These are phyloP conservation scores for Fennellomyces sp. DNA, from an alignment of 371 early-diverging fungal genomes.

Conservation along the genomic window DNA sequence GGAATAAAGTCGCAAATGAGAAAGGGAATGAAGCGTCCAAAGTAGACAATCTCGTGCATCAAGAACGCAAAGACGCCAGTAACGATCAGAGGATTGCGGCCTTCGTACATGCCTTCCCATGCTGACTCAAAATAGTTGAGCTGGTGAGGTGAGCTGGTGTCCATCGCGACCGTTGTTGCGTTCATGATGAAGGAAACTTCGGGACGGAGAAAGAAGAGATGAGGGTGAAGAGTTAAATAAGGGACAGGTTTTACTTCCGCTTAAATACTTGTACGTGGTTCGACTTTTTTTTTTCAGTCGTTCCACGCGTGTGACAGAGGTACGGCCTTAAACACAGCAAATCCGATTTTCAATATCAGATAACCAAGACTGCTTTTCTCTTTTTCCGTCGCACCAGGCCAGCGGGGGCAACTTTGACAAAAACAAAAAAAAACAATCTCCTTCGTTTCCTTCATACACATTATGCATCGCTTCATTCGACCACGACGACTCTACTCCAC, in stretches of 20 bases:
- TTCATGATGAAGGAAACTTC: not conserved
- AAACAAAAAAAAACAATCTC: not conserved
- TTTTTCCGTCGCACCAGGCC: not conserved
- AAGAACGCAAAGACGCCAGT: constrained; percentile 68
- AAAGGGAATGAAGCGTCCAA: constrained; percentile 79
- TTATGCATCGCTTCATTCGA: constrained; percentile 2
- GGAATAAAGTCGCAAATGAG: constrained; percentile 52
- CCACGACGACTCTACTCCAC: constrained; percentile 10
- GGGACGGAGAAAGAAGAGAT: too few species aligned
- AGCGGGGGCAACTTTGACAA: not conserved
- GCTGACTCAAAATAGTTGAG: constrained; percentile 21
- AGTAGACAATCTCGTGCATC: constrained; percentile 82
- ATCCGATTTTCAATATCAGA: too few species aligned
- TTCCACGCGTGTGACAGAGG: too few species aligned
- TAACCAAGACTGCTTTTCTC: too few species aligned
- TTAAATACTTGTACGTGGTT: too few species aligned
- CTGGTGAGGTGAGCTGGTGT: constrained; percentile 5
- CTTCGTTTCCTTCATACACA: too few species aligned
- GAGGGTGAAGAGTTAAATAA: too few species aligned
- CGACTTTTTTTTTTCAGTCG: too few species aligned
- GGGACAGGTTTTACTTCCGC: too few species aligned
- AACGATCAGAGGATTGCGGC: constrained; percentile 70
- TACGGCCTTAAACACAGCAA: too few species aligned
- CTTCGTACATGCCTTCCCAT: constrained; percentile 70
- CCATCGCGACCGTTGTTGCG: not conserved